Conservation (phyloP, 176 grass and related monocot genomes). For the Miscanthus lutarioriparius region DNA sequence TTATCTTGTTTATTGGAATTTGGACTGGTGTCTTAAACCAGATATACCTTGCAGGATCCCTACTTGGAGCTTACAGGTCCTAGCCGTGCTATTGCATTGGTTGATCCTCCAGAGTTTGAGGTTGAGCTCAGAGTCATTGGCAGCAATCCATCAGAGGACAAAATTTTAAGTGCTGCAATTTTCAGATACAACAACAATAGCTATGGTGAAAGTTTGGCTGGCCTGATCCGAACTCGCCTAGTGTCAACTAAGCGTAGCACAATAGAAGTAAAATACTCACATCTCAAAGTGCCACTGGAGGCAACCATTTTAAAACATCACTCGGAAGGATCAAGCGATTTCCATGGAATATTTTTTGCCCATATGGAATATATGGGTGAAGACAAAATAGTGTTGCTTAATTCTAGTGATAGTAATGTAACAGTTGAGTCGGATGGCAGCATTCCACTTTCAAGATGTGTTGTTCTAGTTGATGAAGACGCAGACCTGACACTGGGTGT, state of each 20-base stretch:
- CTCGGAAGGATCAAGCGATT: too few relatives aligned
- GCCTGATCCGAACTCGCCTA: neutral
- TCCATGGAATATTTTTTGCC: too few relatives aligned
- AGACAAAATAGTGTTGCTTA: neutral
- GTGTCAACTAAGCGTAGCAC: neutral
- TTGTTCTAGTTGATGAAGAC: neutral
- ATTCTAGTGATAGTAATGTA: neutral
- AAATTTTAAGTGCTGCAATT: neutral
- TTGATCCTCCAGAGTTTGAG: too few relatives aligned
- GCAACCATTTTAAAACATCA: too few relatives aligned
- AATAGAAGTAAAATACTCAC: constrained; percentile 3
- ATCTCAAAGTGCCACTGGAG: too few relatives aligned
- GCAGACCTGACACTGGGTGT: neutral
- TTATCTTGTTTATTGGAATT: too few relatives aligned
- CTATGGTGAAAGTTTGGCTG: neutral
- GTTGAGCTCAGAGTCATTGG: neutral
- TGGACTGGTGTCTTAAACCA: too few relatives aligned
- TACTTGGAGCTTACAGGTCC: too few relatives aligned
- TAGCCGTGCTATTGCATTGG: too few relatives aligned
- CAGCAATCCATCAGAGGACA: neutral
- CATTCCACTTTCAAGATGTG: neutral
- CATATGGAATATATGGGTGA: neutral
- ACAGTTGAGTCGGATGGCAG: neutral
- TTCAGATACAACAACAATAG: neutral
- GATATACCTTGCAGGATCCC: too few relatives aligned